Conservation (phyloP, 345 rosid species). For the Melaleuca alternifolia region DNA sequence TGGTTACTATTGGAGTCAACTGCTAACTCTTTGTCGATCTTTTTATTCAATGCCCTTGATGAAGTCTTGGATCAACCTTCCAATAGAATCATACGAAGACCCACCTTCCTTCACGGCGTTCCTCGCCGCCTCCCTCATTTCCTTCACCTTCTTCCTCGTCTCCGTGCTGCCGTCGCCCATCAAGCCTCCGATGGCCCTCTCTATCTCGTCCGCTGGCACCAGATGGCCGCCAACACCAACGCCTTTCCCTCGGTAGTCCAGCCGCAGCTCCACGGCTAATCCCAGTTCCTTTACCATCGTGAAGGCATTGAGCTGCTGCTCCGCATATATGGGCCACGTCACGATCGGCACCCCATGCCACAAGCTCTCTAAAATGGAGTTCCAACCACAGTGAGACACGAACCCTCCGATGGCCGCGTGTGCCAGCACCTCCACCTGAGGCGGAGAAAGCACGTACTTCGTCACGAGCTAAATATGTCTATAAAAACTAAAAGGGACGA, state of each 20-base stretch:
- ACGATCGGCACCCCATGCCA: conserved; percentile 35
- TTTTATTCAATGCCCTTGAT: neutral
- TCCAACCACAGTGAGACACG: conserved; percentile 51
- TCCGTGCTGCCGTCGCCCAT: conserved; percentile 12
- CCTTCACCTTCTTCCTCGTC: conserved; percentile 14
- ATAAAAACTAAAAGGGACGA: neutral
- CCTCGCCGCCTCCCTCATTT: conserved; percentile 12
- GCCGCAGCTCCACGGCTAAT: conserved; percentile 18
- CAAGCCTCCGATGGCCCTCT: conserved; percentile 8
- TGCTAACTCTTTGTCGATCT: neutral
- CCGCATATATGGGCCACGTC: conserved; percentile 42
- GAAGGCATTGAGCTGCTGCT: conserved; percentile 46
- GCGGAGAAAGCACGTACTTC: neutral
- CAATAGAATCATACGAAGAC: conserved; percentile 17
- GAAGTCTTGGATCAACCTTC: conserved; percentile 11
- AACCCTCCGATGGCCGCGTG: conserved; percentile 28
- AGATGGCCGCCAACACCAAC: neutral
- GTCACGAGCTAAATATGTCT: neutral
- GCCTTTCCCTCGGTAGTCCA: conserved; percentile 9
- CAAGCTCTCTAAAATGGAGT: conserved; percentile 37
- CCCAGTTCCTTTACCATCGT: conserved; percentile 34
- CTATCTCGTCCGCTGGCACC: conserved; percentile 28
- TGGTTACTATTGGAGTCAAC: neutral
- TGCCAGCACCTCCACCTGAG: conserved; percentile 23
- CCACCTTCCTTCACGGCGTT: conserved; percentile 17